Base-by-base conservation (phyloP, 176 grass and related monocot genomes). In the Carex kokanica region DNA sequence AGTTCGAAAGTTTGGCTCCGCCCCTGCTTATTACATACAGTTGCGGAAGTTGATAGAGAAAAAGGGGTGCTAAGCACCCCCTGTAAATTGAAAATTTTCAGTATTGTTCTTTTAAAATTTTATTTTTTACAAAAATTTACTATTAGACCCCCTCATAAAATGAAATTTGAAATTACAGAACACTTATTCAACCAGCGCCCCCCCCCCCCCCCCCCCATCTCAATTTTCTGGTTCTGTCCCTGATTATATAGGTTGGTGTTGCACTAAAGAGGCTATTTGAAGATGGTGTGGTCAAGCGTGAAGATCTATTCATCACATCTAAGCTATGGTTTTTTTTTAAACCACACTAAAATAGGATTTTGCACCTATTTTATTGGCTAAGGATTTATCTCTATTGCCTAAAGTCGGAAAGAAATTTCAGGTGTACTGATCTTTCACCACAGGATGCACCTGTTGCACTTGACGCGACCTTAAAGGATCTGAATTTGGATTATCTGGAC, bases 271-370 rank as follows among this genome's bases (percentile, higher is more conserved):
- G 51, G 21, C 60, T 92, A 47, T 86, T 92, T 49, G 56, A 77
- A 54, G 90, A 96, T 5, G 88, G 90, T 11, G 49, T 83, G n/a
- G 85, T 96, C 85, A 91, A 80, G 80, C 86, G 93, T 38, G 80
- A 92, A 73, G 88, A 96, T 41, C 34, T 96, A 6, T 96, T 96
- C 52, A 86, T 96, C 88, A 92, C 93, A 18, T 91, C 93, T 80
- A 96, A 96, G 80, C 81, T 96, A 87, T 96, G 93, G 93, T 95
- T n/a, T 59, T 12, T 14, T 60, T 78, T 78, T 58, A 31, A 55
- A 78, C 11, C 40, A 25, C 21, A 14, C 64, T 29, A 66, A 66
- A 53, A 53, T 21, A 58, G 21, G 24, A 78, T 57, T 58, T 38
- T 6, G 29, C 29, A 80, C 36, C 8, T 80, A 61, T 2, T 20